Evolutionary conservation across 2,329 filamentous ascomycete species (phyloP), one percentile per base, ranked within the genome.

Genomic region (Apiospora kogelbergensis): DNA sequence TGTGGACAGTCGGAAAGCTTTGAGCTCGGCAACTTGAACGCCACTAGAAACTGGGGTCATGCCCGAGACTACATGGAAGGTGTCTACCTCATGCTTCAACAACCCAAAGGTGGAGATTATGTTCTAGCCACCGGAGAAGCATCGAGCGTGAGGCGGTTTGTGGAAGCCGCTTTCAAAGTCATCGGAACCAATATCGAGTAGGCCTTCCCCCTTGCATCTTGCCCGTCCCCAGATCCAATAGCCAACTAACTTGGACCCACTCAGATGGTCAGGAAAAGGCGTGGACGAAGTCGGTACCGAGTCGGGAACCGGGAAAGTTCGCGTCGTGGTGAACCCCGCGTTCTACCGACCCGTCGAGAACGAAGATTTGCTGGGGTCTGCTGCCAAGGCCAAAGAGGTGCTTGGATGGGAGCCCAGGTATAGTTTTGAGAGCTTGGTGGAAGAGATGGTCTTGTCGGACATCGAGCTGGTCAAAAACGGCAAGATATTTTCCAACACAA

Each of bases 151-250:
- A 63, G 57, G 57, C 57, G 37, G 57, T 63, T 63, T 22, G 57
- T 63, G 7, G 57, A 63, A 30, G 57, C 20, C n/a, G 57, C 57
- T 30, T 63, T 63, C 57, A 26, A 30, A 10, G 57, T 63, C 37
- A 63, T 63, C 57, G 57, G 57, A 63, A 63, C 57, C 57, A 63
- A 63, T 17, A 63, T 63, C 57, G 57, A 63, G 57, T 63, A 63
- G 24, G 57, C 6, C 57, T 30, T 33, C 24, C 26, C 17, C 37
- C 24, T 63, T 20, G 22, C n/a, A 30, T 22, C 57, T 63, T 24
- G n/a, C 13, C n/a, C 13, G 13, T 15, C 11, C 24, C 33, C 53
- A 60, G 24, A 24, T 26, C 53, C 33, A 37, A 20, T 24, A n/a
- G 22, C 48, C 48, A 33, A 33, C 48, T 24, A 63, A 24, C 24